A percentile compares a stretch with the other conserved stretches of the same genome.
Evolutionary conservation across 495 filamentous ascomycete species (phyloP).

Genomic region (Bombardia bombarda): DNA sequence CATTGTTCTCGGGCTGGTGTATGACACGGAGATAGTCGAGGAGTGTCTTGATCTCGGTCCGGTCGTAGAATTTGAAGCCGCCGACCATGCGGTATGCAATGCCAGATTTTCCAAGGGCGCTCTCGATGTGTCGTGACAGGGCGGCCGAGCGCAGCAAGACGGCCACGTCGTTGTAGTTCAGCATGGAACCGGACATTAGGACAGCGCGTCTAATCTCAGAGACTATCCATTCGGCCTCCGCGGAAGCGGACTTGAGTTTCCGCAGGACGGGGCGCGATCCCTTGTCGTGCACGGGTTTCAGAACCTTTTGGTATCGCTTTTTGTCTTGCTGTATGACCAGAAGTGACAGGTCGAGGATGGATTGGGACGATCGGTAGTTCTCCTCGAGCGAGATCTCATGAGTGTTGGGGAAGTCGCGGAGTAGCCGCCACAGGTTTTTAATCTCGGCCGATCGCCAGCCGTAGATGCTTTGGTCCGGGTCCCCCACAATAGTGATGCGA

Average conservation of each 20-base stretch:
- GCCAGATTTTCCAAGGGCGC: constrained; percentile 73
- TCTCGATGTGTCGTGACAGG: constrained; percentile 78
- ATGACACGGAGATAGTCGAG: constrained; percentile 86
- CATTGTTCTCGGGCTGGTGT: constrained; percentile 79
- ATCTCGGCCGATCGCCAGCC: constrained; percentile 97
- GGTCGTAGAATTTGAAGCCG: constrained; percentile 86
- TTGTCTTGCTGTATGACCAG: constrained; percentile 90
- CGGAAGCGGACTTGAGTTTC: constrained; percentile 59
- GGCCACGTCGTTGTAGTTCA: constrained; percentile 72
- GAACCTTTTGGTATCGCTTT: constrained; percentile 64
- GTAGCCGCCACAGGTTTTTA: constrained; percentile 75
- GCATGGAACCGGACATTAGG: constrained; percentile 61
- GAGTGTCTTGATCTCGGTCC: constrained; percentile 80
- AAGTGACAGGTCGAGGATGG: constrained; percentile 76
- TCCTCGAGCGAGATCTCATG: constrained; percentile 82
- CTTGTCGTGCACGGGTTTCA: constrained; percentile 72
- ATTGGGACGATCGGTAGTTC: constrained; percentile 89
- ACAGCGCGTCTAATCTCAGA: constrained; percentile 69
- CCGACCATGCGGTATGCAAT: constrained; percentile 92
- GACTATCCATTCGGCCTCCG: constrained; percentile 85
- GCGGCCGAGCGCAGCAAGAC: constrained; percentile 79
- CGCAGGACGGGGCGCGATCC: constrained; percentile 82
- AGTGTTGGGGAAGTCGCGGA: constrained; percentile 65
- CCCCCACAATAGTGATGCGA: constrained; percentile 88
- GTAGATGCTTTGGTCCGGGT: constrained; percentile 98